Evolutionary conservation across 2,329 filamentous ascomycete species (phyloP), one percentile per base, ranked within the genome.

Genomic region (Didymella glomerata): DNA sequence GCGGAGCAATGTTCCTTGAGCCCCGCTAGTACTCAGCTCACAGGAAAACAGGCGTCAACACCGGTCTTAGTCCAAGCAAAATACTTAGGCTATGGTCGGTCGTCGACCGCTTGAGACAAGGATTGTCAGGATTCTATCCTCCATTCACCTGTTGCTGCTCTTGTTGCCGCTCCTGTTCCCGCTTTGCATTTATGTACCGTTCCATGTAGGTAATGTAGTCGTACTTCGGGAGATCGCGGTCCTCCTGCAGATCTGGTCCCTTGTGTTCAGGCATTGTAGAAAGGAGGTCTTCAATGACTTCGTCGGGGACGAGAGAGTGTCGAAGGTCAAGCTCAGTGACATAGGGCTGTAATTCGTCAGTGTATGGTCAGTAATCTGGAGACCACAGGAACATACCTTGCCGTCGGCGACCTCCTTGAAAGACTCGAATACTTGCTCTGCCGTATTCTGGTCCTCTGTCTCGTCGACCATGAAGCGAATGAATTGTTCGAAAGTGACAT

Each of bases 401-500:
- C 95, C 95, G 80, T 99, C 95, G 18, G 95, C 95, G 45, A 99
- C 95, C 79, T 99, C 95, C 57, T 89, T 88, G 86, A 99, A 99
- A 64, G 91, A 96, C 80, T 99, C 94, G 82, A 95, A 98, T 5
- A 99, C 95, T 78, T 99, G 95, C 79, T 98, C 95, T 13, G 95
- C 95, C 4, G 93, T 97, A 77, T 99, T 97, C 80, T 99, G 95
- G 75, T 99, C 95, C 79, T 99, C 95, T 13, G 95, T 99, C 48
- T 97, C 95, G 68, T 96, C 92, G 47, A 99, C 95, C 95, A 99
- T 99, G 84, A 99, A 99, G 38, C 92, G 89, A 76, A 99, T 99
- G 75, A 99, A 99, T 78, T 98, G 94, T 81, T 99, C 95, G 74
- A 99, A 99, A 4, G 91, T 95, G 50, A 99, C 95, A 65, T 90